Conservation (phyloP, 2,329 filamentous ascomycete species). For the Clarireedia hainanense region DNA sequence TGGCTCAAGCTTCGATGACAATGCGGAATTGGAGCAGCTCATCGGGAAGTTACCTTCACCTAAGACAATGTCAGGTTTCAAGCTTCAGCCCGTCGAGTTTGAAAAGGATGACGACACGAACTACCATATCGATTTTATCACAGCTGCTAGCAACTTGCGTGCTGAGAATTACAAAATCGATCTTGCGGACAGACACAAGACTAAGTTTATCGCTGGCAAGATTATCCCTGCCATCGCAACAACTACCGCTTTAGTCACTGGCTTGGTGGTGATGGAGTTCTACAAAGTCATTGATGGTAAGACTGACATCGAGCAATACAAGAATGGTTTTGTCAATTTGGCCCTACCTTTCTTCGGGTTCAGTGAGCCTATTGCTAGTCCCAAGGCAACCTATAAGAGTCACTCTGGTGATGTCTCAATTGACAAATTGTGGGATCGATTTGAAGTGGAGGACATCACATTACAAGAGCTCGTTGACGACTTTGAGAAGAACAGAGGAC, state of each 20-base stretch:
- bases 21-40: conserved; percentile 67
- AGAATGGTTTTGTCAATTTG: conserved; percentile 97
- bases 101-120: conserved; percentile 99
- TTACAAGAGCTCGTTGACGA: conserved; percentile 74
- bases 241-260: conserved; percentile 90
- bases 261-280: conserved; percentile 83
- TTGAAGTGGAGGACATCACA: conserved; percentile 81
- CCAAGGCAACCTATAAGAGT: conserved; percentile 83
- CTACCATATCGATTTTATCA: conserved; percentile 98
- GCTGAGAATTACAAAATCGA: conserved; percentile 98
- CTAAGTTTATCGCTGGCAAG: conserved; percentile 99
- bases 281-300: conserved; percentile 98
- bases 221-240: conserved; percentile 98
- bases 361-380: conserved; percentile 89
- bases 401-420: conserved; percentile 72
- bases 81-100: conserved; percentile 86
- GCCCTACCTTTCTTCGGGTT: conserved; percentile 97
- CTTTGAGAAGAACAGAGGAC: conserved; percentile 66
- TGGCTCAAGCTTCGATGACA: conserved; percentile 55
- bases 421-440: conserved; percentile 97
- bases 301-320: conserved; percentile 95
- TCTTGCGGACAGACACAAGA: conserved; percentile 89
- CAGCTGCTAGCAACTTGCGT: conserved; percentile 89
- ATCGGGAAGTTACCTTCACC: conserved; percentile 66
- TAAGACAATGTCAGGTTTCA: conserved; percentile 77